phyloP scores from a whole-genome alignment of 1,284 basidiomycete genomes.

The Heliocybe sulcata region DNA sequence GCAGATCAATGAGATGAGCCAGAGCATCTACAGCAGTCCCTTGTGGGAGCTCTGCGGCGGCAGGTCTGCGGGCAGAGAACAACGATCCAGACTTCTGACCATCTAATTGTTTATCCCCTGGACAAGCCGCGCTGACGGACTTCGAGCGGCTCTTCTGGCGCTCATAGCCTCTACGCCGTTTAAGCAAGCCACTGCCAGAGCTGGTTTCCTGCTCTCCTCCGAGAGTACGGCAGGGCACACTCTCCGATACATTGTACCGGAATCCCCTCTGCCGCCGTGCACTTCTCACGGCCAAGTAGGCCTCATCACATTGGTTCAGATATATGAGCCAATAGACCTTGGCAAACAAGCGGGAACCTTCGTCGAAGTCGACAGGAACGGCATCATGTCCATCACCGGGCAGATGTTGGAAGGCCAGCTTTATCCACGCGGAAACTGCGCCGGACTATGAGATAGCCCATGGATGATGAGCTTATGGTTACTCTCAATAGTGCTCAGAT shows the following conservation, averaged over 20 bases:
- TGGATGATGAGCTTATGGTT: not conserved
- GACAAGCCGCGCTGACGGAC: no score
- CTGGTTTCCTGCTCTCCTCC: no score
- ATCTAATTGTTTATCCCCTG: no score
- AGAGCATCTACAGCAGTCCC: no score
- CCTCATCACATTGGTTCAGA: slow-evolving; percentile 3
- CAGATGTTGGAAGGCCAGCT: not conserved
- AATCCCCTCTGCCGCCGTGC: not conserved
- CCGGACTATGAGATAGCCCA: not conserved
- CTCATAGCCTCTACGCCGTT: no score
- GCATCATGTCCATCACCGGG: not conserved
- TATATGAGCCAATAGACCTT: slow-evolving; percentile 19
- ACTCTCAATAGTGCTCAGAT: not conserved
- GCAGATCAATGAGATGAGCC: no score
- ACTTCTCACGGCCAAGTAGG: not conserved
- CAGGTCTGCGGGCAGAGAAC: no score
- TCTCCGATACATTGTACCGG: not conserved
- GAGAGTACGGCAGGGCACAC: no score
- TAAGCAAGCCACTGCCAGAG: no score
- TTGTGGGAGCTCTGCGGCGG: no score
- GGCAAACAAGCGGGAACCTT: slow-evolving; percentile 14
- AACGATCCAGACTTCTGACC: no score
- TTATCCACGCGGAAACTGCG: not conserved
- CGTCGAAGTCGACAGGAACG: not conserved
- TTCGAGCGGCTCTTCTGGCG: no score